These are phyloP conservation scores for Ophiostoma piceae DNA, from an alignment of 2,329 filamentous ascomycete species.

Conservation along the genomic window DNA sequence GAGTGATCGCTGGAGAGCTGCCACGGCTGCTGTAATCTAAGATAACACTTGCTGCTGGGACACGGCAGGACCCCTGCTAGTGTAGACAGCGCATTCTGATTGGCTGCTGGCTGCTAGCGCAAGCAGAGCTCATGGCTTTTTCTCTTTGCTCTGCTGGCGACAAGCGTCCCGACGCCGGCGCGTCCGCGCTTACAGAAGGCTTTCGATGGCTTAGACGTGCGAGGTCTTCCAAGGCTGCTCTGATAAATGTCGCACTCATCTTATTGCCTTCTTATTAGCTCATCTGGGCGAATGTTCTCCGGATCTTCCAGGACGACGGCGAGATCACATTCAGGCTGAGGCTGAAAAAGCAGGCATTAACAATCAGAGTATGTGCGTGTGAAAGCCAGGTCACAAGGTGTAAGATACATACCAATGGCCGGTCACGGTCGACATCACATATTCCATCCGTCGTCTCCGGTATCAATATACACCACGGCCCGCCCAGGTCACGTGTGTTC, in stretches of 20 bases:
- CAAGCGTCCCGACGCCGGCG: slow-evolving; percentile 3
- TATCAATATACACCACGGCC: background rate
- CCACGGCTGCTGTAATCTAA: background rate
- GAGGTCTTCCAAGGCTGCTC: background rate
- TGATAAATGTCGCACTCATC: slow-evolving; percentile 8
- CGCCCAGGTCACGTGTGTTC: background rate
- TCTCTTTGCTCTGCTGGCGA: background rate
- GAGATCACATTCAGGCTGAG: background rate
- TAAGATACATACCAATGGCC: no score
- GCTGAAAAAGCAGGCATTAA: no score
- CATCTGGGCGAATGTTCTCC: background rate
- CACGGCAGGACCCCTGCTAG: background rate
- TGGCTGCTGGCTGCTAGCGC: background rate
- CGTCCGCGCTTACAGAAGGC: slow-evolving; percentile 13
- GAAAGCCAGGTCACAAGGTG: no score
- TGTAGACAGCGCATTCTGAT: background rate
- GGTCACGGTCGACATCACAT: background rate
- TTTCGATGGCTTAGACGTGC: background rate
- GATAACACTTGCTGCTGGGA: background rate
- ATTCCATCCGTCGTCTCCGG: background rate
- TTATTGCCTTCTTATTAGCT: background rate
- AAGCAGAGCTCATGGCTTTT: background rate
- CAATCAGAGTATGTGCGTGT: no score
- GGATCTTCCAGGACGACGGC: background rate
- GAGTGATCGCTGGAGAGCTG: slow-evolving; percentile 3